phyloP scores from a whole-genome alignment of 1,139 yeast species.

The Blastobotrys capitulatus region DNA sequence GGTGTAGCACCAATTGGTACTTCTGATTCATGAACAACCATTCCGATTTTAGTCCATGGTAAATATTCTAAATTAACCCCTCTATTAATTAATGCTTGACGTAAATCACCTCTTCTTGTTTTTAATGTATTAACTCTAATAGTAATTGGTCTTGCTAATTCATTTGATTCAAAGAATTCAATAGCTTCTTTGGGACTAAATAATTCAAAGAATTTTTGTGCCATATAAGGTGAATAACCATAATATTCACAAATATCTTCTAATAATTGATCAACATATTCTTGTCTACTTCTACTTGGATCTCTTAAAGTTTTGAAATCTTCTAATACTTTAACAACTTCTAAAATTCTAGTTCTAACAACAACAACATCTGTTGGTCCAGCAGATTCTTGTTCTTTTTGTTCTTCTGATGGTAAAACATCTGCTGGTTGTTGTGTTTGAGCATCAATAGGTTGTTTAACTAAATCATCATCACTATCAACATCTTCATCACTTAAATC shows the following conservation, averaged over 20 bases:
- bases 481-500: slow-evolving; percentile 24
- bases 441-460: neutral
- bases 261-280: slow-evolving; percentile 69
- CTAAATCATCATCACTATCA: slow-evolving; percentile 20
- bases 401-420: slow-evolving; percentile 46
- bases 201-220: slow-evolving; percentile 84
- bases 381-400: slow-evolving; percentile 51
- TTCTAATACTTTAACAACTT: slow-evolving; percentile 91
- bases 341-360: slow-evolving; percentile 90
- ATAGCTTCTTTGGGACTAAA: slow-evolving; percentile 95
- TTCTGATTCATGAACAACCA: slow-evolving; percentile 95
- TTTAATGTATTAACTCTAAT: slow-evolving; percentile 93
- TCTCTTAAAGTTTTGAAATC: slow-evolving; percentile 81
- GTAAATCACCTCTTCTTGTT: slow-evolving; percentile 92
- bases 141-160: slow-evolving; percentile 92
- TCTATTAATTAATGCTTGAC: slow-evolving; percentile 89
- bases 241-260: slow-evolving; percentile 89
- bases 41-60: slow-evolving; percentile 96
- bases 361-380: slow-evolving; percentile 68
- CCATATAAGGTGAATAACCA: slow-evolving; percentile 93
- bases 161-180: slow-evolving; percentile 98
- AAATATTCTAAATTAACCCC: slow-evolving; percentile 97
- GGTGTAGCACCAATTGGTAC: slow-evolving; percentile 99
- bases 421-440: neutral
- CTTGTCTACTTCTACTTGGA: slow-evolving; percentile 79